Base-by-base conservation (phyloP, 805 yeast species). In the Ogataea paradorogensis region DNA sequence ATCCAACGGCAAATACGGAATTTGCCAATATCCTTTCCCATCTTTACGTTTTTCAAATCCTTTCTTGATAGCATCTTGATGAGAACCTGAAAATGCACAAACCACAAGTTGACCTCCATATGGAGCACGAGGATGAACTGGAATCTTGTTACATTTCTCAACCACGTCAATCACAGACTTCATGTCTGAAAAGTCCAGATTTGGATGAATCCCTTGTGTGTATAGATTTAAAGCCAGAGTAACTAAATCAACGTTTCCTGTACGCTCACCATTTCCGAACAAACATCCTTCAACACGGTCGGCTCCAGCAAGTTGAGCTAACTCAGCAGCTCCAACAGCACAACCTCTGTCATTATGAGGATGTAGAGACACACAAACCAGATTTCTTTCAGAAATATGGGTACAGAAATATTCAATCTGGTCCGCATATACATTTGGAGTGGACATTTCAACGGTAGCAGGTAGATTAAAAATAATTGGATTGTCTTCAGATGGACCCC, bases 331-430 rank as follows among this genome's bases (percentile, higher is more conserved):
- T 29, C 89, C 91, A 40, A 83, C 89, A 58, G 86, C 89, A 61
- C 88, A 82, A n/a, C 91, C 91, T 63, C 91, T 73, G 57, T 83
- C 91, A 54, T 83, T 83, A 62, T 83, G 91, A 44, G 84, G 76
- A 56, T 83, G 91, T n/a, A 82, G 71, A 20, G 89, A 82, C 43
- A 83, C 76, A 47, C 80, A 69, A 28, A 82, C 76, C 51, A 78
- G 80, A 55, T 82, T 87, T 61, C 90, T 74, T 54, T 83, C 84
- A 33, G 78, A 59, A 37, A 83, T 82, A 55, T 82, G 72, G 29
- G 70, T 76, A 48, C 80, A 71, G 62, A 83, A 83, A 54, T 81
- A 83, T 62, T 83, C 91, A 49, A 83, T 74, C 64, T 83, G 89
- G 64, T 83, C 91, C 37, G 91, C 91, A 52, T 83, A 83, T 32